Conservation (phyloP, 78 protist species). For the Dictyostelium firmibasis region DNA sequence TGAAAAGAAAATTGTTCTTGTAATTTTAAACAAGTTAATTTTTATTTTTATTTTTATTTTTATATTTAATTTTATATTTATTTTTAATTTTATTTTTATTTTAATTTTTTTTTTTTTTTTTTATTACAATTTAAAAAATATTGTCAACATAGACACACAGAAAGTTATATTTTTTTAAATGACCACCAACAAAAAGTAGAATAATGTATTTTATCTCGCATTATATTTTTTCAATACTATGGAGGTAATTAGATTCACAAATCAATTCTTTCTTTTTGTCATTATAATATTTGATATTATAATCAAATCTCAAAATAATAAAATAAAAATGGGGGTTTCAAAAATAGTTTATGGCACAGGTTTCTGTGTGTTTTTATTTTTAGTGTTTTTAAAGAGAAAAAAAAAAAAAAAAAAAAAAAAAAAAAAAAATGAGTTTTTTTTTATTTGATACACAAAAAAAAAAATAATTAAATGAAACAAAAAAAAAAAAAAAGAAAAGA, state of each 20-base stretch:
- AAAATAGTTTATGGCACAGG: neutral
- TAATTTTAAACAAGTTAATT: too few species aligned
- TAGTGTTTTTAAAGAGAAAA: neutral
- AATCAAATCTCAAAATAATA: neutral
- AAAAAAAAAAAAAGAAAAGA: too few species aligned
- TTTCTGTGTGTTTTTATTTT: neutral
- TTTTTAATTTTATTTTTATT: too few species aligned
- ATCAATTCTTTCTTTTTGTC: neutral
- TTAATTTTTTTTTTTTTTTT: too few species aligned
- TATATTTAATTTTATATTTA: too few species aligned
- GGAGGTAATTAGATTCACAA: neutral
- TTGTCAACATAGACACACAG: neutral
- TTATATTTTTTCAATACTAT: neutral
- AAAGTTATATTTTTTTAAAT: neutral
- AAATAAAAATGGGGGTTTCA: neutral
- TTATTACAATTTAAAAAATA: neutral
- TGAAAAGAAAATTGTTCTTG: too few species aligned
- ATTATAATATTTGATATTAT: neutral
- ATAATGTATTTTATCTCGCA: neutral
- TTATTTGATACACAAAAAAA: too few species aligned
- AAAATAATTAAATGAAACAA: too few species aligned
- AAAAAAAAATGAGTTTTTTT: neutral
- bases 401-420: neutral
- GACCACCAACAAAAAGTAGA: neutral
- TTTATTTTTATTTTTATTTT: neutral